Evolutionary conservation across 495 filamentous ascomycete species (phyloP), one percentile per base, ranked within the genome.

Genomic region (Podospora appendiculata): DNA sequence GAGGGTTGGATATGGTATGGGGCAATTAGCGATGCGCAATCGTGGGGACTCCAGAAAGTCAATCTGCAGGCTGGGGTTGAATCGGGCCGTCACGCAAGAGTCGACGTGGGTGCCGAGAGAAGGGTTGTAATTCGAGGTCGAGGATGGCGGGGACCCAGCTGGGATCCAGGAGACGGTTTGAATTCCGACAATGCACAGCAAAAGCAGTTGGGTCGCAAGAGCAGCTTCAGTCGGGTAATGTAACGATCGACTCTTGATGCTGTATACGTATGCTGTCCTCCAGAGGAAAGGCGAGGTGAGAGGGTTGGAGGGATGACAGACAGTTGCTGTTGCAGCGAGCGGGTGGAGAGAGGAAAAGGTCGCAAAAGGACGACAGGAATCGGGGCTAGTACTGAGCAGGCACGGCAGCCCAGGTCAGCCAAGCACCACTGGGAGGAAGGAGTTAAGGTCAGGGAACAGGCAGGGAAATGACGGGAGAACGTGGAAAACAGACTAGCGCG

Each of bases 41-140:
- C 62, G 64, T 65, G 64, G 62, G 52, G 64, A 59, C 62, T 67
- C 57, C 58, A 56, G 58, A 59, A 51, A 53, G 40, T 65, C 58
- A 60, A 61, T 61, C 48, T 8, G 54, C 39, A 44, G 52, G 56
- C 58, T 62, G 56, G 62, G 62, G 64, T 60, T 50, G 48, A 63
- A 63, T 67, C 64, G 64, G 64, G 55, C 62, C 62, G 64, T 62
- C 49, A 43, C 52, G 54, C 50, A 34, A 53, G 48, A 25, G 39
- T 61, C 25, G 51, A 32, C 32, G 56, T 47, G 54, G 57, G 50
- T 57, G 54, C 54, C 47, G 54, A 46, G 36, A 50, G 33, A 47
- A 18, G 48, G 48, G 39, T 44, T 38, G 45, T 14, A 43, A 52
- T 36, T 50, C 46, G 25, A 25, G 25, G 2, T 5, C 25, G 25